Conservation (phyloP, 1,284 basidiomycete species). For the Vanrija pseudolonga region DNA sequence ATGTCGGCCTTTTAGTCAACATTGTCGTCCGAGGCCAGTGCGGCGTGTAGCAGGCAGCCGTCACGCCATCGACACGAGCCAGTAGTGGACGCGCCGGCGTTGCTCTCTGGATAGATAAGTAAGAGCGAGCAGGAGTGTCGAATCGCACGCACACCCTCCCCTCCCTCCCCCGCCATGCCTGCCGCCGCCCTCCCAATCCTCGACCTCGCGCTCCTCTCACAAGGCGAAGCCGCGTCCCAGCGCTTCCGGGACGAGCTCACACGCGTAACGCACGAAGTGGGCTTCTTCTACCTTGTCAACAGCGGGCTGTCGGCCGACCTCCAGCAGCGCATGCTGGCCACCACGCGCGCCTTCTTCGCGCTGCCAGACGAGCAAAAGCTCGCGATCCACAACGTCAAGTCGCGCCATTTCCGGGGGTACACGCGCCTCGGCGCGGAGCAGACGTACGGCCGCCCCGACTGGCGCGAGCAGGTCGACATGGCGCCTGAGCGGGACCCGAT, state of each 20-base stretch:
- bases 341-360: slow-evolving; percentile 26
- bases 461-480: neutral
- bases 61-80: too few species aligned
- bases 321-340: slow-evolving; percentile 17
- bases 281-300: slow-evolving; percentile 30
- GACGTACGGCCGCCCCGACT: neutral
- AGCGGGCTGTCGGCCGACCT: slow-evolving; percentile 20
- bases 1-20: too few species aligned
- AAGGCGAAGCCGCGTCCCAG: neutral
- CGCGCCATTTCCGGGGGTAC: neutral
- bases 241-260: neutral
- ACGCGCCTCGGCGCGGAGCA: neutral
- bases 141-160: too few species aligned
- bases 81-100: too few species aligned
- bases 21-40: too few species aligned
- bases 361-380: slow-evolving; percentile 22
- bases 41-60: too few species aligned
- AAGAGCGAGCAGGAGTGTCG: too few species aligned
- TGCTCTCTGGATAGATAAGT: too few species aligned
- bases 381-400: slow-evolving; percentile 24
- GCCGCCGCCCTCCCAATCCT: neutral
- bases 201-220: neutral
- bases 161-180: too few species aligned
- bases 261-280: neutral
- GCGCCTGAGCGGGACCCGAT: neutral